phyloP scores from a whole-genome alignment of 176 grass and related monocot species.

The Carex parvula region DNA sequence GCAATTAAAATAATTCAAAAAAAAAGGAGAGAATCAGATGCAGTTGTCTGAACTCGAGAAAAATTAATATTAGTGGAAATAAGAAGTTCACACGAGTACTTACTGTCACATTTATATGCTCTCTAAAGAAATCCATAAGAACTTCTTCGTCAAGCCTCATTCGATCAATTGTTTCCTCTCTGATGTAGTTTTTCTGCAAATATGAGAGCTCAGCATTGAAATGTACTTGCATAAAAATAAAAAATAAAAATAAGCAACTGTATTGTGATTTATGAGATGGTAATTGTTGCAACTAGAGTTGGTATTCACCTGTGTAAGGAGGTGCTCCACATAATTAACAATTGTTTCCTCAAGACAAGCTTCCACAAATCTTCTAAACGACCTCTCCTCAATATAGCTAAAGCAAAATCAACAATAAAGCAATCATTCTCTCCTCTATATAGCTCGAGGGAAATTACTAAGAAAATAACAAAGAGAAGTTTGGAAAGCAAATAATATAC shows the following conservation, averaged over 20 bases:
- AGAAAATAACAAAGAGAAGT: constrained; percentile 17
- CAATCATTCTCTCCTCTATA: constrained; percentile 15
- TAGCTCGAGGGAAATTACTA: not conserved
- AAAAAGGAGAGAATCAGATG: not conserved
- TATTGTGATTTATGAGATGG: not conserved
- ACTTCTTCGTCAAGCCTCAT: constrained; percentile 99
- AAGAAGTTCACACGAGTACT: constrained; percentile 43
- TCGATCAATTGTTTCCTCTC: constrained; percentile 77
- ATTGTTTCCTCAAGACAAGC: constrained; percentile 95
- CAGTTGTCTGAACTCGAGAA: not conserved
- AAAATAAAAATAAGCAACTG: not conserved
- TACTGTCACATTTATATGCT: constrained; percentile 78
- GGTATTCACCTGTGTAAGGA: constrained; percentile 73
- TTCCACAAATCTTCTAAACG: constrained; percentile 96
- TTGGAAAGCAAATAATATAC: constrained; percentile 2
- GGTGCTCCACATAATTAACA: constrained; percentile 87
- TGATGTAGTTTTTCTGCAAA: constrained; percentile 78
- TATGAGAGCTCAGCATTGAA: not conserved
- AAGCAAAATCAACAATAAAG: constrained; percentile 10
- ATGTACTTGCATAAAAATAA: not conserved
- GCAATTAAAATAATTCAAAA: constrained; percentile 7
- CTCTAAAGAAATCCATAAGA: constrained; percentile 98
- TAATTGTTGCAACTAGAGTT: not conserved
- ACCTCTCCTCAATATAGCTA: constrained; percentile 96
- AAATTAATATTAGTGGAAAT: not conserved